Evolutionary conservation across 352 stramenopile genomes (phyloP).

Genomic region (Phytophthora syringae): DNA sequence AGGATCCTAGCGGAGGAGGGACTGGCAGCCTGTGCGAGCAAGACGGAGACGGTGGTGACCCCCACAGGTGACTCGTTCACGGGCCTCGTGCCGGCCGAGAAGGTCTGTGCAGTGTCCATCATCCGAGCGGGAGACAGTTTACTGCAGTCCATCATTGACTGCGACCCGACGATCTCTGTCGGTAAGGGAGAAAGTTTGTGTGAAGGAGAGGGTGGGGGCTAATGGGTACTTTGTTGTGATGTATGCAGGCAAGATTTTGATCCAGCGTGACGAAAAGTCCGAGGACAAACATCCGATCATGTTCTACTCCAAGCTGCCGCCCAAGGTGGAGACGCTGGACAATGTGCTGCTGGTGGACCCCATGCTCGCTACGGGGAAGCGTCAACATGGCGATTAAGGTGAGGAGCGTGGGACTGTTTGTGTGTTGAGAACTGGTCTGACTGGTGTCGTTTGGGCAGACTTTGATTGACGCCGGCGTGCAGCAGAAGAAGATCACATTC

Average conservation of each 20-base stretch:
- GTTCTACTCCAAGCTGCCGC: conserved; percentile 96
- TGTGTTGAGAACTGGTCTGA: conserved; percentile 2
- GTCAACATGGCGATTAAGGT: conserved; percentile 92
- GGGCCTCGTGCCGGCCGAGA: conserved; percentile 57
- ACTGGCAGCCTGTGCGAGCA: conserved; percentile 64
- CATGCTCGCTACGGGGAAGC: conserved; percentile 95
- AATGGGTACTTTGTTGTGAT: background rate
- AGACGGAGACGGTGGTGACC: conserved; percentile 65
- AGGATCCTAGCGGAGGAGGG: conserved; percentile 80
- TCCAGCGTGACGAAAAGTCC: conserved; percentile 95
- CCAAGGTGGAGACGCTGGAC: conserved; percentile 75
- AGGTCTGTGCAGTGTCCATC: conserved; percentile 93
- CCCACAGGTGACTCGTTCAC: conserved; percentile 72
- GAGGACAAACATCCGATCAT: conserved; percentile 88
- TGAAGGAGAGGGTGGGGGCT: background rate
- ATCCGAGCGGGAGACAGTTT: conserved; percentile 92
- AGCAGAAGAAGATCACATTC: conserved; percentile 93
- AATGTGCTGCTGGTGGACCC: conserved; percentile 96
- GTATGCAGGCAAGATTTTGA: conserved; percentile 97
- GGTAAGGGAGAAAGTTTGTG: conserved; percentile 26
- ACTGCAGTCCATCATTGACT: conserved; percentile 90
- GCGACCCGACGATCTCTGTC: conserved; percentile 87
- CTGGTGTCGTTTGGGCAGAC: conserved; percentile 41
- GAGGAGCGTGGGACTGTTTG: background rate
- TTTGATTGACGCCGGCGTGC: conserved; percentile 85